Base-by-base conservation (phyloP, 202 grass and related monocot species). In the Zizania palustris region DNA sequence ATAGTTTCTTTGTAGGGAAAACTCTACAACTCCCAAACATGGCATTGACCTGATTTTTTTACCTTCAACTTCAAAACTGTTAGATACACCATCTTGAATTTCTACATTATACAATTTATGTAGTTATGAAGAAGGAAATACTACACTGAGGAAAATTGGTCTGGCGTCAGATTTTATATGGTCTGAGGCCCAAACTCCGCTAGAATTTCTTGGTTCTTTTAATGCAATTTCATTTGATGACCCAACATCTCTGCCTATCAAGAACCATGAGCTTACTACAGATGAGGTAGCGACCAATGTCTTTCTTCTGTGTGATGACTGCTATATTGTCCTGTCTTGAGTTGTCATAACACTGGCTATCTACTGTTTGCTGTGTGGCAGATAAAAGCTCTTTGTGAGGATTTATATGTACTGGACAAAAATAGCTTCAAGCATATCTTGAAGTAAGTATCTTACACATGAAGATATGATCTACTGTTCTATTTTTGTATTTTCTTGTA, bases 351-450 rank as follows among this genome's bases (percentile, higher is more conserved):
- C 84, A 51, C 43, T 85, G 36, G 50, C 49, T 69, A 20, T 20
- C 36, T 49, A 61, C 15, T 45, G 14, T 82, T 76, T 60, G 45
- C 55, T 54, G 41, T 86, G 2, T 85, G 22, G 18, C 46, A 97
- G 91, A 77, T 97, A 68, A 88, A 88, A 82, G 63, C 67, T 19
- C 66, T 90, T 14, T 90, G 91, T 60, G 94, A 92, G 22, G 94
- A 97, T 84, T 78, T 97, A 81, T 89, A 76, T 80, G 73, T 97
- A 36, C 78, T 97, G 40, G 94, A 97, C 71, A 97, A 92, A 79
- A 93, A 92, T 64, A 93, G 94, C 78, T 97, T 97, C 84, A 97
- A 97, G 69, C 94, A 97, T 80, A 74, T 97, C 28, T 88, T 97
- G 70, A 93, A 89, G 94, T 97, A 89, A 76, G 75, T 63, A 50